These are phyloP conservation scores for Krasilnikovozyma curviuscula DNA, from an alignment of 768 basidiomycete genomes.

Conservation along the genomic window DNA sequence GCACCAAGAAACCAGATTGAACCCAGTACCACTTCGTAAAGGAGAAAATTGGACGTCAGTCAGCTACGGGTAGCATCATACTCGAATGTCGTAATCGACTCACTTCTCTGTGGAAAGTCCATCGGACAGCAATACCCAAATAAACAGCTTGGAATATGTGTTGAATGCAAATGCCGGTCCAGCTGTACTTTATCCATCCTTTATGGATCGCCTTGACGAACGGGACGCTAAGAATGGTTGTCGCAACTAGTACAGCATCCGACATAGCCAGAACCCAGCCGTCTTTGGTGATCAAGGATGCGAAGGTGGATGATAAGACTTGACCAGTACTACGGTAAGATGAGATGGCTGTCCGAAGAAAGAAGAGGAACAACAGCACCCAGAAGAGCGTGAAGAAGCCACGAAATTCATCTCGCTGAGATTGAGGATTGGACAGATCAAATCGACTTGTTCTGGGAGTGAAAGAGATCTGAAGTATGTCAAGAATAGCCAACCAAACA, in stretches of 20 bases:
- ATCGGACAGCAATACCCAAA: constrained; percentile 53
- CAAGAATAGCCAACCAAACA: no score
- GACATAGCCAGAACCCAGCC: constrained; percentile 61
- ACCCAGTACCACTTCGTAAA: constrained; percentile 16
- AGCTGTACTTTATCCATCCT: constrained; percentile 66
- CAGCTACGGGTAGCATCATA: background rate
- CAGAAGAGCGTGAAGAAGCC: constrained; percentile 95
- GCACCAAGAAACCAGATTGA: constrained; percentile 22
- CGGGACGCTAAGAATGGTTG: constrained; percentile 56
- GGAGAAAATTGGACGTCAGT: background rate
- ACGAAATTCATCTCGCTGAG: constrained; percentile 66
- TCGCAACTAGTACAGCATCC: constrained; percentile 59
- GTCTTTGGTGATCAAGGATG: constrained; percentile 69
- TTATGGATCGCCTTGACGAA: constrained; percentile 57
- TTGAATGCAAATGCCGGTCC: constrained; percentile 55
- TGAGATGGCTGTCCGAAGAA: constrained; percentile 38
- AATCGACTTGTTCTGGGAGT: constrained; percentile 67
- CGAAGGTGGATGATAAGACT: constrained; percentile 60
- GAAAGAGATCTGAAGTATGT: constrained; percentile 41
- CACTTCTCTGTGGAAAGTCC: constrained; percentile 68
- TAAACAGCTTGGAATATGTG: constrained; percentile 57
- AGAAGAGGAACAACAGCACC: constrained; percentile 51
- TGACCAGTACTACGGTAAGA: constrained; percentile 54
- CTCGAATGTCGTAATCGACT: background rate
- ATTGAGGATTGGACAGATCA: constrained; percentile 56